Evolutionary conservation across 345 rosid genomes (phyloP), one percentile per base, ranked within the genome.

Genomic region (Noccaea caerulescens): DNA sequence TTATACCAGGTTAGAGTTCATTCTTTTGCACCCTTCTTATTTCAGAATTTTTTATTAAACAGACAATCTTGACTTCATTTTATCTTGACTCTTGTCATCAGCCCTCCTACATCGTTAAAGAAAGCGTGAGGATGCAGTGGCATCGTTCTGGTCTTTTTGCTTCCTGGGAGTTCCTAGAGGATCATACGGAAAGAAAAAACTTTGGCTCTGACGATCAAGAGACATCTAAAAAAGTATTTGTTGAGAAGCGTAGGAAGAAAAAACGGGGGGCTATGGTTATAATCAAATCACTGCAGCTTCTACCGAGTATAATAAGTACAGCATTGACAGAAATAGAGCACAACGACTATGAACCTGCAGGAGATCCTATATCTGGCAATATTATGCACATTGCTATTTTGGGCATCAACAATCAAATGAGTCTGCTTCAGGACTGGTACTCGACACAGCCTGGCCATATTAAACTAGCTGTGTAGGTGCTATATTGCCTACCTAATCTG

Each of bases 181-280:
- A 93, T 77, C 90, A 91, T 79, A 79, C 75, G 71, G 90, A 84
- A 77, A 80, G 87, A 69, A 86, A 80, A 47, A 84, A 69, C 79
- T 16, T 39, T 58, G 80, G 73, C 32, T 55, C 81, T 77, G 92
- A 85, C 78, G 85, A 86, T 71, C 80, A 80, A 42, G 77, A 47
- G 54, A 63, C 68, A 56, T 73, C 78, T 41, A 87, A 79, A 64
- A 77, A 82, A 61, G 75, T 70, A 61, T 58, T 76, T 47, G 86
- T 86, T 79, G 91, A 86, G 84, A 87, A 84, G 77, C 89, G 79
- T 68, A 75, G 85, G 51, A 86, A 88, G 76, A 84, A 72, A 80
- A 91, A 90, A 73, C 87, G 97, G 97, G 98, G 98, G 73, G 88
- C 91, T 71, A 93, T 93, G 98, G 96, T 91, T 76, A 87, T 91